Evolutionary conservation across 768 basidiomycete genomes (phyloP).

Genomic region (Clitopilus hobsonii): DNA sequence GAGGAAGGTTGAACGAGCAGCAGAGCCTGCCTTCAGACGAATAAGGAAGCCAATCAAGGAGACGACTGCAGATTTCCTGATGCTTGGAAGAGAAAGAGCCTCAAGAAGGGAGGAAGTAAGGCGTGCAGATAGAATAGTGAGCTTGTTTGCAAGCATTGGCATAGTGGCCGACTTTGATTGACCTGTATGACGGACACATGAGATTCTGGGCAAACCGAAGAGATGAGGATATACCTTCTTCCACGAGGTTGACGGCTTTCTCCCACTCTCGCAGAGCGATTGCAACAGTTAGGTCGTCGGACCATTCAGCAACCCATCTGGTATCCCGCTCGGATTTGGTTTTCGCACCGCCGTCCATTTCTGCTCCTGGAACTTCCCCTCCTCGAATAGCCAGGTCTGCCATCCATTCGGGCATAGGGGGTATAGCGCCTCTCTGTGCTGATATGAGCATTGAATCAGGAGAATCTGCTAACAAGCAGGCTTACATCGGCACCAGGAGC

Average conservation of each 20-base stretch:
- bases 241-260: constrained; percentile 78
- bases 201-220: not conserved
- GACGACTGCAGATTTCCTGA: constrained; percentile 74
- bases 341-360: constrained; percentile 42
- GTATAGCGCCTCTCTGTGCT: constrained; percentile 25
- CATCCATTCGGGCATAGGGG: constrained; percentile 75
- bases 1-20: constrained; percentile 81
- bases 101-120: constrained; percentile 67
- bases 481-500: constrained; percentile 38
- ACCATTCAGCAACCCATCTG: constrained; percentile 87
- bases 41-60: constrained; percentile 67
- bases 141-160: constrained; percentile 51
- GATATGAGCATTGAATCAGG: not conserved
- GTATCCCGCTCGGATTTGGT: constrained; percentile 78
- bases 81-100: constrained; percentile 68
- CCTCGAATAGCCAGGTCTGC: constrained; percentile 57
- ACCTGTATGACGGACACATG: constrained; percentile 29
- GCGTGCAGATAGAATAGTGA: constrained; percentile 61
- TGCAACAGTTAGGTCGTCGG: constrained; percentile 86
- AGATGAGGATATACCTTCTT: constrained; percentile 55
- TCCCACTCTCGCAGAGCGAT: constrained; percentile 89
- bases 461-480: not conserved
- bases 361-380: constrained; percentile 41
- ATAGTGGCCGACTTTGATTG: constrained; percentile 55
- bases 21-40: constrained; percentile 69